Evolutionary conservation across 495 filamentous ascomycete species (phyloP), one percentile per base, ranked within the genome.

Genomic region (Aspergillus taichungensis): DNA sequence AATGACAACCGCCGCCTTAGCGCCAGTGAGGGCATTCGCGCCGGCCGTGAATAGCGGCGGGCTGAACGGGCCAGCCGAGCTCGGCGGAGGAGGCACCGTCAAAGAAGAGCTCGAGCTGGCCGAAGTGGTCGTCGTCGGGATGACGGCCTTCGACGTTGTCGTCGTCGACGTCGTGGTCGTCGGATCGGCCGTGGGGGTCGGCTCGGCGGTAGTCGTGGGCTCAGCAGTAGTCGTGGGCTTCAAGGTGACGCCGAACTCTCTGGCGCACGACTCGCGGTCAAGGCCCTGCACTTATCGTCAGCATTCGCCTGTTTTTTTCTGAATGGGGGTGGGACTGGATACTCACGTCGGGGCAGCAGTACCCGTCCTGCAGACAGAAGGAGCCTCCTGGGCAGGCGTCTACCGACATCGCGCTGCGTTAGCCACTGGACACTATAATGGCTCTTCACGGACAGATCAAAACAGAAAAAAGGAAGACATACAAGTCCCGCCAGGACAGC

Each of bases 401-500:
- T 53, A 37, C n/a, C n/a, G 4, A 28, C 30, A 10, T 11, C 43
- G 30, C 13, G 12, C 24, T 34, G 8, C 11, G n/a, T 40, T 32
- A 38, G 27, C 27, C 33, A 11, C 30, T 28, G 5, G 14, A 39
- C 28, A 3, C n/a, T n/a, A 38, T 38, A 11, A 2, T 5, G 6
- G 9, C 6, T 40, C 18, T 14, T 8, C 37, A 24, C 7, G 6
- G 13, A 5, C 29, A 37, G 27, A 40, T 13, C 9, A 28, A 30
- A 39, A 44, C 11, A 35, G 28, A 40, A n/a, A 28, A 39, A 30
- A 18, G 13, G 11, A 33, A 30, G 29, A 35, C 46, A 13, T 42
- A 53, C 50, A 50, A 3, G 51, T 53, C 12, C 51, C 51, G 13
- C 42, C 42, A 2, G 51, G 42, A 34, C 51, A 53, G 14, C 51